Evolutionary conservation across 805 yeast genomes (phyloP).

Genomic region (Saccharomyces mikatae): DNA sequence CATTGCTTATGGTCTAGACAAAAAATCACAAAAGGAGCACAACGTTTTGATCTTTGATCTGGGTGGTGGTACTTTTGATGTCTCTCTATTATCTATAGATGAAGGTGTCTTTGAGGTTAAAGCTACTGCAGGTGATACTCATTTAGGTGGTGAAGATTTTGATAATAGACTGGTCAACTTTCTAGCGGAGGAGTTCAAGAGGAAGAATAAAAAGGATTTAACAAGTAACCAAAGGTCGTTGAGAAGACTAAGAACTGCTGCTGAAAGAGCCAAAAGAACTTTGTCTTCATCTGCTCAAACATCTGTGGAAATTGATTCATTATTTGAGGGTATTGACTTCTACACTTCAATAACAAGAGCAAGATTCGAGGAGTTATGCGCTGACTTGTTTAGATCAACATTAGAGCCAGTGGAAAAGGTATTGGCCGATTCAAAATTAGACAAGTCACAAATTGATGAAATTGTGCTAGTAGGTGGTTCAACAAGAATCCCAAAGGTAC

Average conservation of each 20-base stretch:
- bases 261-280: slow-evolving; percentile 98
- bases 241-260: slow-evolving; percentile 95
- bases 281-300: slow-evolving; percentile 94
- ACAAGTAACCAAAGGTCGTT: slow-evolving; percentile 88
- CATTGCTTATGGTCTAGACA: slow-evolving; percentile 89
- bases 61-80: slow-evolving; percentile 99
- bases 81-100: slow-evolving; percentile 80
- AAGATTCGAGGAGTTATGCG: slow-evolving; percentile 94
- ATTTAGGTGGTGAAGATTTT: slow-evolving; percentile 97
- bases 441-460: slow-evolving; percentile 84
- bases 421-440: slow-evolving; percentile 80
- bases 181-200: slow-evolving; percentile 87
- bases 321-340: slow-evolving; percentile 92
- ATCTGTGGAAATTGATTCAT: slow-evolving; percentile 88
- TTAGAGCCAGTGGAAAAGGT: slow-evolving; percentile 94
- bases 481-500: slow-evolving; percentile 95
- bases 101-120: slow-evolving; percentile 96
- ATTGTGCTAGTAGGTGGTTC: slow-evolving; percentile 96
- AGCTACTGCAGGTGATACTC: slow-evolving; percentile 68
- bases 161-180: slow-evolving; percentile 89
- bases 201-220: slow-evolving; percentile 90
- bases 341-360: slow-evolving; percentile 95
- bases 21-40: slow-evolving; percentile 69
- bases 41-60: slow-evolving; percentile 86
- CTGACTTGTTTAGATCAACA: slow-evolving; percentile 87